Evolutionary conservation across 805 yeast species (phyloP), one percentile per base, ranked within the genome.

Genomic region (Tetrapisispora iriomotensis): DNA sequence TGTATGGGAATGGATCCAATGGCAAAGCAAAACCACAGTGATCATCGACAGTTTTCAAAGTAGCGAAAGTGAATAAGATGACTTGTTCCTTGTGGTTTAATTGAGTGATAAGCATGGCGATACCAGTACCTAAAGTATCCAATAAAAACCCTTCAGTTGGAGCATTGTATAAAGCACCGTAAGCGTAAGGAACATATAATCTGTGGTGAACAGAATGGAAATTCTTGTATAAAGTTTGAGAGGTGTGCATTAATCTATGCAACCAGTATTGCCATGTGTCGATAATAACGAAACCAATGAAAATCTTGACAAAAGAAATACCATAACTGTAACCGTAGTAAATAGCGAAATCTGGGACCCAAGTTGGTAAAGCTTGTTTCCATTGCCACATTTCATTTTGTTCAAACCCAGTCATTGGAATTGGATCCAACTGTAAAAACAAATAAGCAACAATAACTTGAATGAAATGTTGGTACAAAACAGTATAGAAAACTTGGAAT

Each of bases 11-110:
- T 18, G 88, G 77, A 61, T 92, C 98, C 60, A 68, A 82, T 13
- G 97, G 97, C 40, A 92, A 68, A 22, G 88, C 77, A 61, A 90
- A 92, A n/a, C 98, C 98, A 62, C 97, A 92, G 64, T 92, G 98
- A 61, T 92, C 98, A 60, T 92, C 97, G 36, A 92, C 95, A 1
- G 98, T 92, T 62, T 92, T 92, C 74, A 92, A 62, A 2, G 98
- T 92, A 13, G 96, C 84, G 59, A 92, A 85, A 2, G 90, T 77
- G 63, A 70, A 92, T 40, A 92, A 65, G 10, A 82, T 48, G 18
- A 82, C 65, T 37, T 80, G 67, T 63, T 92, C 97, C 42, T 95
- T 76, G 35, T 86, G 82, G 3, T 82, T 65, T 45, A 92, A 66
- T 2, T 71, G 68, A 1, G 82, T 72, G 7, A 75, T 45, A 28